phyloP scores from a whole-genome alignment of 495 filamentous ascomycete genomes.

The Aspergillus coremiiformis region DNA sequence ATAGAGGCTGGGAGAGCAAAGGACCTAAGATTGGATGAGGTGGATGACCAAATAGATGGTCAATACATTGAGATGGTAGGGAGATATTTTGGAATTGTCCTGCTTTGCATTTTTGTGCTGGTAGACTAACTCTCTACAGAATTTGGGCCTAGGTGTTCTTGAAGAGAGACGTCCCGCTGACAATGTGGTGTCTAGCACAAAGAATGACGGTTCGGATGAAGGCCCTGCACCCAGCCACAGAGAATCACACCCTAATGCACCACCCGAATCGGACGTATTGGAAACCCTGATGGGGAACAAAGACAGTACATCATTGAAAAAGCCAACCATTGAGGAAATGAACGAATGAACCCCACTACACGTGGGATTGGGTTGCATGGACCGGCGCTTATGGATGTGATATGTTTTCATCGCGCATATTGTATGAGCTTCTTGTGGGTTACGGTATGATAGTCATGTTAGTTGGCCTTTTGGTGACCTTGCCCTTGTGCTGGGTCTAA shows the following conservation, averaged over 20 bases:
- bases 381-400: slow-evolving; percentile 3
- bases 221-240: not conserved
- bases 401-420: not conserved
- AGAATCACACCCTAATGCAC: slow-evolving; percentile 1
- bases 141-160: slow-evolving; percentile 47
- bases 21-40: slow-evolving; percentile 32
- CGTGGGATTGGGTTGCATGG: slow-evolving; percentile 7
- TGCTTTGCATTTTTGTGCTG: not conserved
- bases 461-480: not conserved
- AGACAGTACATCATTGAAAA: slow-evolving; percentile 20
- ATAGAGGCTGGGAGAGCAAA: slow-evolving; percentile 31
- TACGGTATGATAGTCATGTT: not conserved
- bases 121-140: slow-evolving; percentile 19
- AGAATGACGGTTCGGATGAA: slow-evolving; percentile 15
- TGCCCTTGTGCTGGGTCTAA: not conserved
- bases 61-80: slow-evolving; percentile 49
- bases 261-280: slow-evolving; percentile 29
- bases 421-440: not conserved
- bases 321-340: slow-evolving; percentile 40
- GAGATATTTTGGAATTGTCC: not conserved
- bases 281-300: slow-evolving; percentile 36
- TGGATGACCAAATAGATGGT: slow-evolving; percentile 21
- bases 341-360: slow-evolving; percentile 13
- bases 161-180: slow-evolving; percentile 36
- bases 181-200: not conserved